A percentile compares a stretch with the other conserved stretches of the same genome.
Conservation (phyloP, 2,329 filamentous ascomycete species). For the Sphaerostilbella broomeana region DNA sequence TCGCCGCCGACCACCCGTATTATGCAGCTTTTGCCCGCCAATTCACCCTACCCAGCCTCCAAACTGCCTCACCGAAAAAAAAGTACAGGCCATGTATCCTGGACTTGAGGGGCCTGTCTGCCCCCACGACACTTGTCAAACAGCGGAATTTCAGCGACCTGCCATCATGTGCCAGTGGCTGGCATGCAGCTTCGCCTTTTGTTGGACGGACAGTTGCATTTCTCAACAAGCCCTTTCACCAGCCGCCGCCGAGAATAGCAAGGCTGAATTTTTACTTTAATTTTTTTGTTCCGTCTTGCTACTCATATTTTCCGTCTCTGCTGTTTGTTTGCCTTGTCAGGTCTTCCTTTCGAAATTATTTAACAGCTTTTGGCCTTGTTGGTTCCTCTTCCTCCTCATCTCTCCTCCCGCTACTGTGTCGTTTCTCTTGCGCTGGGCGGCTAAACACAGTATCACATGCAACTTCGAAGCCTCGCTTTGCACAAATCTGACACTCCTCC, state of each 20-base stretch:
- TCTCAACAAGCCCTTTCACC: conserved; percentile 10
- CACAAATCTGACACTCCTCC: too few species aligned
- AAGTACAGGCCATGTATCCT: conserved; percentile 5
- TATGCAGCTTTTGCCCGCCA: not conserved
- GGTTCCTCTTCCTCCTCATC: not conserved
- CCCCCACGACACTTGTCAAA: conserved; percentile 12
- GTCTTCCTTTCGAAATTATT: not conserved
- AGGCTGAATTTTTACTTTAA: not conserved
- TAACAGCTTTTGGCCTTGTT: not conserved
- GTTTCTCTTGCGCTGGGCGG: not conserved
- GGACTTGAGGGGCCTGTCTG: conserved; percentile 4
- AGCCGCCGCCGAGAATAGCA: conserved; percentile 2
- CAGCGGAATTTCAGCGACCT: conserved; percentile 6
- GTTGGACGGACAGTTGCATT: conserved; percentile 11
- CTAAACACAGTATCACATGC: conserved; percentile 10
- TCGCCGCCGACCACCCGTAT: conserved; percentile 3
- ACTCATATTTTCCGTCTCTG: too few species aligned
- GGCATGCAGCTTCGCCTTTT: conserved; percentile 6
- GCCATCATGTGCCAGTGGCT: conserved; percentile 12
- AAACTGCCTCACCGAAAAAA: not conserved
- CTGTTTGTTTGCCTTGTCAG: not conserved
- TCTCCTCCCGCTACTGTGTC: not conserved
- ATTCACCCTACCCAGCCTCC: not conserved
- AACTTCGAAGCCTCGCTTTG: conserved; percentile 11
- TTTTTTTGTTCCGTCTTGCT: not conserved